These are phyloP conservation scores for Bruguiera parviflora DNA, from an alignment of 345 rosid genomes.

Conservation along the genomic window DNA sequence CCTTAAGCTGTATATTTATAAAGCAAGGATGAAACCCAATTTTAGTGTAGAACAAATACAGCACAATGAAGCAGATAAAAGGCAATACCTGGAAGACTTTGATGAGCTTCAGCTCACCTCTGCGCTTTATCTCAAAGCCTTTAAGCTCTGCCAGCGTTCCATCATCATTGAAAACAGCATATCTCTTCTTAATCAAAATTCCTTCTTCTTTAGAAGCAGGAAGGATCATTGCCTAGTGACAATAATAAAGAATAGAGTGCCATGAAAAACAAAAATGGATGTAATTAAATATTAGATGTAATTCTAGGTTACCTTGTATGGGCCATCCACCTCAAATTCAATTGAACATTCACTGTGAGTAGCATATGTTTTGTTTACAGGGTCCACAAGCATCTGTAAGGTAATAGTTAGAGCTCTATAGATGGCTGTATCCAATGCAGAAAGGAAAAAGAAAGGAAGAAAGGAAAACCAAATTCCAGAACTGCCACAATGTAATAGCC, in stretches of 20 bases:
- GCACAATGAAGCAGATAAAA: slow-evolving; percentile 6
- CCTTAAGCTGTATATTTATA: neutral
- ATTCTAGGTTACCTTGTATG: slow-evolving; percentile 72
- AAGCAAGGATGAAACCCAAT: neutral
- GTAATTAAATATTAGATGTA: slow-evolving; percentile 2
- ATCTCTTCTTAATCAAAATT: slow-evolving; percentile 87
- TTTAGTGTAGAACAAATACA: neutral
- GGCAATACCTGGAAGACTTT: slow-evolving; percentile 87
- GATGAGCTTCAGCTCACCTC: slow-evolving; percentile 98
- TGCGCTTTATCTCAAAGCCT: slow-evolving; percentile 98
- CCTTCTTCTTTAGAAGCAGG: slow-evolving; percentile 99
- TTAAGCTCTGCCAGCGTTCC: slow-evolving; percentile 98
- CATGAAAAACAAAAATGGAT: slow-evolving; percentile 15
- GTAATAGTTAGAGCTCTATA: slow-evolving; percentile 20
- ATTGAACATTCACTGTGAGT: slow-evolving; percentile 95
- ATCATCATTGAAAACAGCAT: slow-evolving; percentile 97
- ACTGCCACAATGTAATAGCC: slow-evolving; percentile 10
- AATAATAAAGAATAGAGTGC: slow-evolving; percentile 14
- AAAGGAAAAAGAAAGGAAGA: neutral
- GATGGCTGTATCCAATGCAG: slow-evolving; percentile 5
- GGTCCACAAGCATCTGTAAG: slow-evolving; percentile 76
- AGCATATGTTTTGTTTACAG: slow-evolving; percentile 63
- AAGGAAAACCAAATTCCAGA: neutral
- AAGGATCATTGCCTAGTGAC: slow-evolving; percentile 83
- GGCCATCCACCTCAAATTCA: slow-evolving; percentile 99